phyloP scores from a whole-genome alignment of 768 basidiomycete species.

The Collybia sp. region DNA sequence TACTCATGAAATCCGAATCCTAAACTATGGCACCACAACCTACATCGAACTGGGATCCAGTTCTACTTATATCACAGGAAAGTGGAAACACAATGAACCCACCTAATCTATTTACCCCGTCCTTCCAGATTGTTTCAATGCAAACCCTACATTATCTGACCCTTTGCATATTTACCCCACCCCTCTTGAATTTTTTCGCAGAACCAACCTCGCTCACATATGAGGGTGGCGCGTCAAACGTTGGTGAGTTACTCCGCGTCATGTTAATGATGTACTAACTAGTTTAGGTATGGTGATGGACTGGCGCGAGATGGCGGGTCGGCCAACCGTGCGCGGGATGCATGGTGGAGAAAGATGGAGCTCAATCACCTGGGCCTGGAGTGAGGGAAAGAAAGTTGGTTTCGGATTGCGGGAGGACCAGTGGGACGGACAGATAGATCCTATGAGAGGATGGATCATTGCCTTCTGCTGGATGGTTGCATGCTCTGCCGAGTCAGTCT shows the following conservation, averaged over 20 bases:
- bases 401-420: constrained; percentile 45
- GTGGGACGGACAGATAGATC: constrained; percentile 72
- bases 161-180: constrained; percentile 77
- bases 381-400: constrained; percentile 72
- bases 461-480: constrained; percentile 83
- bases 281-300: constrained; percentile 85
- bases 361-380: constrained; percentile 72
- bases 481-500: constrained; percentile 78
- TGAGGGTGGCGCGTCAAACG: constrained; percentile 76
- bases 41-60: constrained; percentile 79
- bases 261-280: too few species aligned
- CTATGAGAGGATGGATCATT: constrained; percentile 86
- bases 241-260: constrained; percentile 42
- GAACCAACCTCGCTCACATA: constrained; percentile 64
- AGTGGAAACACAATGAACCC: constrained; percentile 9
- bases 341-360: constrained; percentile 64
- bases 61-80: constrained; percentile 84
- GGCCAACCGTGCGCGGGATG: constrained; percentile 66
- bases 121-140: constrained; percentile 78
- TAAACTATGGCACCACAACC: constrained; percentile 32
- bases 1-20: too few species aligned
- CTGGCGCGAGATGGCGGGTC: constrained; percentile 93
- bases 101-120: constrained; percentile 2
- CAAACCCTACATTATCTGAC: constrained; percentile 94
- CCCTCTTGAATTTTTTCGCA: constrained; percentile 71